Evolutionary conservation across 2,329 filamentous ascomycete species (phyloP).

Genomic region (Berkeleyomyces basicola): DNA sequence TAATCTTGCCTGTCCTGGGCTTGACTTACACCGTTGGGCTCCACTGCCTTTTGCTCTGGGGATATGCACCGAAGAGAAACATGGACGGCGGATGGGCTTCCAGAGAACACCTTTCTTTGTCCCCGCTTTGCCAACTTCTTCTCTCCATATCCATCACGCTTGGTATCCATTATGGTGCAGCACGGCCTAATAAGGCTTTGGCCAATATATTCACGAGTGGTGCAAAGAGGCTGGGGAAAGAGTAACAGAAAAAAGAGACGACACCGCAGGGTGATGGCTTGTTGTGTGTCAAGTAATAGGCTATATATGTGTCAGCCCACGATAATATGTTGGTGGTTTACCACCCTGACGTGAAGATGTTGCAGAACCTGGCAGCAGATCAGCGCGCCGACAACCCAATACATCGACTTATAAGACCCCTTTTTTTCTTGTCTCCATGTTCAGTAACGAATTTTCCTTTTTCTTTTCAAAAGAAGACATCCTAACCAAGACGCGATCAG

Average conservation of each 20-base stretch:
- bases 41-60: not conserved
- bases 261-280: not conserved
- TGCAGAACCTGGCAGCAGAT: no score
- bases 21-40: not conserved
- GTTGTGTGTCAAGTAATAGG: not conserved
- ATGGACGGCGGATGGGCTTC: not conserved
- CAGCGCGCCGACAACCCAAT: no score
- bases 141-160: not conserved
- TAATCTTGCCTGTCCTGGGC: not conserved
- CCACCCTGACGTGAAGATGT: no score
- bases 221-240: not conserved
- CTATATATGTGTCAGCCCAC: not conserved
- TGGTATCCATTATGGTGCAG: not conserved
- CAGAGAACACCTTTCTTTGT: not conserved
- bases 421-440: no score
- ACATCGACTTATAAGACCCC: no score
- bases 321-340: not conserved
- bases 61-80: not conserved
- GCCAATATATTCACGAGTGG: not conserved
- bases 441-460: no score
- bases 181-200: not conserved
- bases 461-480: no score
- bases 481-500: no score
- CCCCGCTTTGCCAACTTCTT: not conserved
- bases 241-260: not conserved